Evolutionary conservation across 1,139 yeast genomes (phyloP), one percentile per base, ranked within the genome.

Genomic region (Suhomyces atakaporum): DNA sequence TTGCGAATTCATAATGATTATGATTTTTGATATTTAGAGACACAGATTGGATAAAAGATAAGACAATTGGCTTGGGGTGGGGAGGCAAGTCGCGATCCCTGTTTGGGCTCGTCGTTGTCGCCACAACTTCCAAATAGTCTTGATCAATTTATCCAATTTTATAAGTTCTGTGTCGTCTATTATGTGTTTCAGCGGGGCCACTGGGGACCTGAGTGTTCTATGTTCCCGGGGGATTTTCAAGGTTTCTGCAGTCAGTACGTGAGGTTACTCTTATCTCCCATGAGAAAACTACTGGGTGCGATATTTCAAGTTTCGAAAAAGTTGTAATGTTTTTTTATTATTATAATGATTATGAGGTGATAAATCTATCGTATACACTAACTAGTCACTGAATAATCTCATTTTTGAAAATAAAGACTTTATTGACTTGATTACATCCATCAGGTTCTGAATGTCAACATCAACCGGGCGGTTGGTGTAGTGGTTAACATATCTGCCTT

Each of bases 401-500:
- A n/a, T n/a, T n/a, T n/a, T n/a, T n/a, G n/a, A n/a, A n/a, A n/a
- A n/a, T n/a, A n/a, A n/a, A n/a, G n/a, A n/a, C n/a, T n/a, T n/a
- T n/a, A n/a, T n/a, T n/a, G n/a, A n/a, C n/a, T n/a, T n/a, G n/a
- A n/a, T n/a, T n/a, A n/a, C n/a, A n/a, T n/a, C n/a, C n/a, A n/a
- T n/a, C n/a, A 23, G 26, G 26, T n/a, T 25, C 16, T 9, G 13
- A 7, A 25, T 3, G 16, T 5, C 8, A 7, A 11, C 26, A 24
- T 5, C 11, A 5, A 24, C 14, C 15, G 74, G 73, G 73, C 67
- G 73, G 70, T 69, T 69, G 71, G 74, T 69, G 73, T 69, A 69
- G 70, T 67, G 74, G 74, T 58, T 68, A 69, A 63, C 73, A 70
- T 69, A 60, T 60, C 63, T 65, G 84, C 84, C 85, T 79, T 79